These are phyloP conservation scores for Adansonia rubrostipa DNA, from an alignment of 441 rosid genomes.

Conservation along the genomic window DNA sequence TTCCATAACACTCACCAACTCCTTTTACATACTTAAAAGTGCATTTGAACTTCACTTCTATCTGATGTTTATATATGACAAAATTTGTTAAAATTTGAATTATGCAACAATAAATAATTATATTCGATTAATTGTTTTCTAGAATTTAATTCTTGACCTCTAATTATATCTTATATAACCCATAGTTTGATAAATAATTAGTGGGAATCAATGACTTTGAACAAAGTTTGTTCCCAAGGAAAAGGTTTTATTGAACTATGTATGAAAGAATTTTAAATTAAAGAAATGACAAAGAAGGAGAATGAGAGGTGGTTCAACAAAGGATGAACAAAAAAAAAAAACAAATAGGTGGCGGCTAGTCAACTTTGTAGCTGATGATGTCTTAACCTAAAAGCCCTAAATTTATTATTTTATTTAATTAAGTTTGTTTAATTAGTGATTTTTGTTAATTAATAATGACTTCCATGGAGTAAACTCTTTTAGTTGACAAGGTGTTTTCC, in stretches of 20 bases:
- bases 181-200: neutral
- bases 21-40: neutral
- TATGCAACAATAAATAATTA: neutral
- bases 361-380: constrained; percentile 14
- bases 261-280: neutral
- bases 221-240: neutral
- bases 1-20: neutral
- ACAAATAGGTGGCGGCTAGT: neutral
- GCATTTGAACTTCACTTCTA: neutral
- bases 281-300: neutral
- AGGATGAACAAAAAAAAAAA: neutral
- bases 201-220: neutral
- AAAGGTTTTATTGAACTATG: neutral
- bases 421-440: neutral
- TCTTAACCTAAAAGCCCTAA: neutral
- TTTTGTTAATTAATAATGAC: constrained; percentile 1
- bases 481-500: neutral
- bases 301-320: constrained; percentile 15
- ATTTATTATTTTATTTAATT: neutral
- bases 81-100: neutral
- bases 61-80: no score
- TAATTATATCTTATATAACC: neutral
- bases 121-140: neutral
- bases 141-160: neutral
- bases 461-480: neutral